Percentiles rank a stretch among this genome's conserved stretches.
Evolutionary conservation across 441 rosid genomes (phyloP).

Genomic region (Bocquillonia castaneifolia): DNA sequence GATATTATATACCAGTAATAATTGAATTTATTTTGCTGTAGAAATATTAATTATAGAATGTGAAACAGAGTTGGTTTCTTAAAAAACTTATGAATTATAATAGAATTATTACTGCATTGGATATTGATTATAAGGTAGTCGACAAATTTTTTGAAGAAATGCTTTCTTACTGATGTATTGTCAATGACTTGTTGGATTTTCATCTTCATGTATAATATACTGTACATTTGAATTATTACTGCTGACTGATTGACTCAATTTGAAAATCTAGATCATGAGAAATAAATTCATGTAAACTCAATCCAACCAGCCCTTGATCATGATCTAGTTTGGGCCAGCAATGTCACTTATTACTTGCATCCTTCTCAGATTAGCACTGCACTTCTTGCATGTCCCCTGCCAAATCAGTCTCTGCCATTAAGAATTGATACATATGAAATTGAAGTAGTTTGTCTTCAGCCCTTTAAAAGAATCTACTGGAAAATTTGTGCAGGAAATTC

Average conservation of each 20-base stretch:
- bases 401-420: neutral
- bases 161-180: neutral
- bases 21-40: no score
- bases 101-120: no score
- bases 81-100: no score
- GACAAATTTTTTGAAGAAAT: neutral
- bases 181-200: neutral
- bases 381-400: neutral
- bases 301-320: neutral
- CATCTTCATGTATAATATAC: neutral
- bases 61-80: no score
- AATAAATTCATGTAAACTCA: neutral
- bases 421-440: neutral
- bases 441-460: constrained; percentile 5
- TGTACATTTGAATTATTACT: neutral
- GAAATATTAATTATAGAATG: no score
- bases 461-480: constrained; percentile 9
- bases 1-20: no score
- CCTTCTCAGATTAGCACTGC: neutral
- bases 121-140: no score
- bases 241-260: neutral
- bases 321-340: neutral
- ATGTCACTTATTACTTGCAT: neutral
- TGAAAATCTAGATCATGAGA: neutral
- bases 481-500: constrained; percentile 53